Conservation (phyloP, 345 rosid species). For the Euphorbia peplus region DNA sequence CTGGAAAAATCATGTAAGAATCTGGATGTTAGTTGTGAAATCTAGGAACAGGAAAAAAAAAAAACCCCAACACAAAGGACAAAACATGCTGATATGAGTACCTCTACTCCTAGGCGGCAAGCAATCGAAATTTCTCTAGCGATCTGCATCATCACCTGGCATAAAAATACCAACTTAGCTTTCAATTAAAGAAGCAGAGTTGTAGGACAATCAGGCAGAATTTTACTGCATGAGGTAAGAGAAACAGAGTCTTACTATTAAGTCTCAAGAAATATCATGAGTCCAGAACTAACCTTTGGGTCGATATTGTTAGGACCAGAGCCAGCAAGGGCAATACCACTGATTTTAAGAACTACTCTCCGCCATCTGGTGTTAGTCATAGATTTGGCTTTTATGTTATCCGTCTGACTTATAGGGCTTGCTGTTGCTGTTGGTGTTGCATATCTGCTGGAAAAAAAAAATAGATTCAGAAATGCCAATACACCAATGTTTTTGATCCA, state of each 20-base stretch:
- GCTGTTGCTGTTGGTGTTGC: slow-evolving; percentile 33
- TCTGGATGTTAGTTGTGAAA: background rate
- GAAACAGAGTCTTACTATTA: background rate
- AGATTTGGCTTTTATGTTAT: slow-evolving; percentile 16
- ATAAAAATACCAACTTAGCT: background rate
- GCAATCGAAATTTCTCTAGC: slow-evolving; percentile 10
- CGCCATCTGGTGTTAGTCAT: slow-evolving; percentile 8
- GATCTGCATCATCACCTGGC: slow-evolving; percentile 10
- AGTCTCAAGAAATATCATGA: slow-evolving; percentile 20
- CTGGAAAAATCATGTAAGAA: slow-evolving; percentile 1
- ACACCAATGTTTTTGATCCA: background rate
- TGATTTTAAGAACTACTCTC: slow-evolving; percentile 9
- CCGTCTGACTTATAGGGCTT: slow-evolving; percentile 45
- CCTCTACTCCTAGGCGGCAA: slow-evolving; percentile 7
- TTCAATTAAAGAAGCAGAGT: background rate
- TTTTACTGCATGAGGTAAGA: background rate
- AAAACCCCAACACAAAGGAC: background rate
- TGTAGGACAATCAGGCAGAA: slow-evolving; percentile 1
- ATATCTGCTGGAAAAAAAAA: slow-evolving; percentile 37
- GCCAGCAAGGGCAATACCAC: slow-evolving; percentile 15
- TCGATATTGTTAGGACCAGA: slow-evolving; percentile 1
- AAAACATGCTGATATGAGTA: background rate
- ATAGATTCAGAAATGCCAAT: slow-evolving; percentile 3
- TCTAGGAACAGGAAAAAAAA: background rate
- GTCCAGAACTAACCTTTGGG: slow-evolving; percentile 12